These are phyloP conservation scores for Coniferiporia weirii DNA, from an alignment of 1,284 basidiomycete genomes.

Conservation along the genomic window DNA sequence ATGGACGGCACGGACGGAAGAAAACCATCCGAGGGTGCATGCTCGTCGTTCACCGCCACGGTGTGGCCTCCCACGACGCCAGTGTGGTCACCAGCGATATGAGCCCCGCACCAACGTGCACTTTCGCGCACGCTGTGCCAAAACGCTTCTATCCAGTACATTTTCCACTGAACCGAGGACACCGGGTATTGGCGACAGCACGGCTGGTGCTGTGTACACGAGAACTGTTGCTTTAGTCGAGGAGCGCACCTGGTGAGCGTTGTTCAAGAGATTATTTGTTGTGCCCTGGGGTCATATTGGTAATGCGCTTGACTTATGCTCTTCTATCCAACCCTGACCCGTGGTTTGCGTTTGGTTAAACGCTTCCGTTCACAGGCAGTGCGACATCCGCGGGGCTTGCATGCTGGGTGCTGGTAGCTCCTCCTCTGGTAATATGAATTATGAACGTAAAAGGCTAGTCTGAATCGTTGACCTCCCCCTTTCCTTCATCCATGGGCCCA, in stretches of 20 bases:
- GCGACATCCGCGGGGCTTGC: not conserved
- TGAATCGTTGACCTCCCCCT: not conserved
- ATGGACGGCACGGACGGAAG: conserved; percentile 76
- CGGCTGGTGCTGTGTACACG: conserved; percentile 61
- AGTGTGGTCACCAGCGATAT: conserved; percentile 35
- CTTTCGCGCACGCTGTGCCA: conserved; percentile 57
- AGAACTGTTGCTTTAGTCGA: conserved; percentile 47
- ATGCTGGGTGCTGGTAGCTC: not conserved
- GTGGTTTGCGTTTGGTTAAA: conserved; percentile 46
- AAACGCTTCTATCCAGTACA: conserved; percentile 57
- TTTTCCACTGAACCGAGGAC: conserved; percentile 42
- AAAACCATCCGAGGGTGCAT: conserved; percentile 44
- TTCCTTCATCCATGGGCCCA: not conserved
- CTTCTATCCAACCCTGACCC: conserved; percentile 37
- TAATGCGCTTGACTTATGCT: no score
- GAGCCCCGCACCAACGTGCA: conserved; percentile 59
- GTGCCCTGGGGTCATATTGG: no score
- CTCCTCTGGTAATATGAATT: not conserved
- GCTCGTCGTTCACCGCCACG: conserved; percentile 39
- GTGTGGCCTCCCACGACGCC: conserved; percentile 58
- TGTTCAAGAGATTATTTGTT: conserved; percentile 13
- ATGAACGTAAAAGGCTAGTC: not conserved
- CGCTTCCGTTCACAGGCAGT: conserved; percentile 24
- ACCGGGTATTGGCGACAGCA: conserved; percentile 61
- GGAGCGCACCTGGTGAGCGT: conserved; percentile 41